These are phyloP conservation scores for Hirschfeldia incana DNA, from an alignment of 345 rosid genomes.

Conservation along the genomic window DNA sequence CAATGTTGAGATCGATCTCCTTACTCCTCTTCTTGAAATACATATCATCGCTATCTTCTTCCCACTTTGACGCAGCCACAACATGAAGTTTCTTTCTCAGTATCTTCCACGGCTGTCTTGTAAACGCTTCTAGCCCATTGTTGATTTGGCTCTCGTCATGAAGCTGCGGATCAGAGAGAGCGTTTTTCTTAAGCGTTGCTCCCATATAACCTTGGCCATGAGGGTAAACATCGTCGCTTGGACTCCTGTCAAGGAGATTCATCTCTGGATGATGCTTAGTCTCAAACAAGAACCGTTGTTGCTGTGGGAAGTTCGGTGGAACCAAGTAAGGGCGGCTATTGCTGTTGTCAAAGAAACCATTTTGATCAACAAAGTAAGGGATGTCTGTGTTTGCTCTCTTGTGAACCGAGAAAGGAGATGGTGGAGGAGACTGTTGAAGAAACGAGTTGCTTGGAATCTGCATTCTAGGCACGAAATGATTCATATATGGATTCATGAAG, in stretches of 20 bases:
- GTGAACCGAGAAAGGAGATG: conserved; percentile 48
- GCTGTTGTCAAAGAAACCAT: conserved; percentile 38
- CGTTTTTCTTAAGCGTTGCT: conserved; percentile 48
- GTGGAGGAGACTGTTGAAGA: conserved; percentile 50
- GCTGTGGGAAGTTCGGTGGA: conserved; percentile 42
- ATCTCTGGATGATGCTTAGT: conserved; percentile 35
- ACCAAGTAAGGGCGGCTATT: conserved; percentile 33
- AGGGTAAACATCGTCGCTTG: conserved; percentile 46
- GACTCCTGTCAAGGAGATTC: conserved; percentile 49
- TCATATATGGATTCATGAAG: conserved; percentile 22
- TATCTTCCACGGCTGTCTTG: conserved; percentile 34
- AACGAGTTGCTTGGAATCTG: conserved; percentile 38
- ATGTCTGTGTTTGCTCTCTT: conserved; percentile 45
- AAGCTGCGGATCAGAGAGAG: conserved; percentile 58
- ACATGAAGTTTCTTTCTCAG: conserved; percentile 49
- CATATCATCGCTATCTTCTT: conserved; percentile 44
- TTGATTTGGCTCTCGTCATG: conserved; percentile 45
- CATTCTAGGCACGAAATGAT: conserved; percentile 40
- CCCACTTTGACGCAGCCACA: conserved; percentile 44
- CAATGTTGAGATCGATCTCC: conserved; percentile 30
- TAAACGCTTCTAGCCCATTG: conserved; percentile 37
- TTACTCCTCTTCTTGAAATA: conserved; percentile 21
- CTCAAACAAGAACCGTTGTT: conserved; percentile 39
- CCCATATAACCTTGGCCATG: conserved; percentile 36
- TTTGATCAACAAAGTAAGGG: conserved; percentile 40